A percentile compares a stretch with the other conserved stretches of the same genome.
Conservation (phyloP, 2,329 filamentous ascomycete species). For the Fonsecaea erecta region DNA sequence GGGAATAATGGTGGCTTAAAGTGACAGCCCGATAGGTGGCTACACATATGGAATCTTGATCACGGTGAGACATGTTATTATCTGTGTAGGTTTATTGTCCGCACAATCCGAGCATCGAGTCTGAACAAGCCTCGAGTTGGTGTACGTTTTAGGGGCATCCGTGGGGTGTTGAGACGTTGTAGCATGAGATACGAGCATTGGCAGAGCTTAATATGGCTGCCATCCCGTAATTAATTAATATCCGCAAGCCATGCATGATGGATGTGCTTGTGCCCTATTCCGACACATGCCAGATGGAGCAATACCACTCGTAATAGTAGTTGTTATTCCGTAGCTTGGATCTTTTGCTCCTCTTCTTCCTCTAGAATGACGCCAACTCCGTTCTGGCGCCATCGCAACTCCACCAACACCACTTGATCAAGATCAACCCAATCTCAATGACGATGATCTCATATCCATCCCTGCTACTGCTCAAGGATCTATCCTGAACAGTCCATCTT, state of each 20-base stretch:
- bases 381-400: not conserved
- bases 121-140: not conserved
- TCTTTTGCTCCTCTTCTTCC: not conserved
- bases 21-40: not conserved
- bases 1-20: not conserved
- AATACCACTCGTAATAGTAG: not conserved
- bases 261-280: not conserved
- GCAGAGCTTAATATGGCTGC: not conserved
- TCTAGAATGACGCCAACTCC: not conserved
- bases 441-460: not conserved
- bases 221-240: not conserved
- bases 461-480: not conserved
- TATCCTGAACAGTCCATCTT: not conserved
- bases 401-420: constrained; percentile 21
- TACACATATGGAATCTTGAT: not conserved
- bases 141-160: not conserved
- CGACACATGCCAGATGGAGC: not conserved
- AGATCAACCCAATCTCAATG: constrained; percentile 24
- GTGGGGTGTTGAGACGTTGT: not conserved
- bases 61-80: not conserved
- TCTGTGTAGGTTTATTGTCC: too few relatives aligned
- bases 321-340: not conserved
- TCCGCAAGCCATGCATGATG: not conserved
- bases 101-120: not conserved
- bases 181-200: not conserved